Evolutionary conservation across 1,284 basidiomycete species (phyloP), one percentile per base, ranked within the genome.

Genomic region (Ganoderma meredithae): DNA sequence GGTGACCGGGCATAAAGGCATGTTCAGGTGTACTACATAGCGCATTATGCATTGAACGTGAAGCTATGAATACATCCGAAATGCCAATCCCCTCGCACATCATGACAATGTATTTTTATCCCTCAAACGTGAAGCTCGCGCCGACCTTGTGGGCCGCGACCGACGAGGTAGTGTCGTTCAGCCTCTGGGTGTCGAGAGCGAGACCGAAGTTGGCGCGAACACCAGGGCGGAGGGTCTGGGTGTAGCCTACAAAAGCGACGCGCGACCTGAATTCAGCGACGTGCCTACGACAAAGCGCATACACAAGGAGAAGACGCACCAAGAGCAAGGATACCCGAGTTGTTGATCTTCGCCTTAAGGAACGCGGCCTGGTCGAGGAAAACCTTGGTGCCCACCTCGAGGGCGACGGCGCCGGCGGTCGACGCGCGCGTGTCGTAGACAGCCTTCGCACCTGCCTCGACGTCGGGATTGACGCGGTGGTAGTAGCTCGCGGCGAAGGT

Each of bases 301-400:
- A 13, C n/a, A 39, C 13, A 13, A 25, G 25, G 49, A 39, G 3
- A 61, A 17, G 12, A 77, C 83, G 39, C 70, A 90, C 90, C 94
- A 74, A 97, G 89, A 76, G 89, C 92, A 74, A 98, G 88, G 78
- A 97, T 88, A 86, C 96, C 96, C 73, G 90, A 82, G 86, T 97
- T 97, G 91, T 98, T 98, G 85, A 99, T 97, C 90, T 99, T 99
- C 77, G 96, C 95, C 90, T 99, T 98, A 85, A 98, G 87, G 79
- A 95, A 98, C 27, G 96, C 93, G 76, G 95, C 91, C 66, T 88
- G 83, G 85, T 98, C 96, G 73, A 97, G 91, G 85, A 92, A 93
- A 92, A 93, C 91, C 89, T 99, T 99, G 79, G 95, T 90, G 79
- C 97, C 97, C 74, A 99, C 96, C 85, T 99, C 97, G 78, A 99